Percentiles rank a stretch among this genome's conserved stretches.
phyloP scores from a whole-genome alignment of 2,329 filamentous ascomycete species.

The Venturia carpophila region DNA sequence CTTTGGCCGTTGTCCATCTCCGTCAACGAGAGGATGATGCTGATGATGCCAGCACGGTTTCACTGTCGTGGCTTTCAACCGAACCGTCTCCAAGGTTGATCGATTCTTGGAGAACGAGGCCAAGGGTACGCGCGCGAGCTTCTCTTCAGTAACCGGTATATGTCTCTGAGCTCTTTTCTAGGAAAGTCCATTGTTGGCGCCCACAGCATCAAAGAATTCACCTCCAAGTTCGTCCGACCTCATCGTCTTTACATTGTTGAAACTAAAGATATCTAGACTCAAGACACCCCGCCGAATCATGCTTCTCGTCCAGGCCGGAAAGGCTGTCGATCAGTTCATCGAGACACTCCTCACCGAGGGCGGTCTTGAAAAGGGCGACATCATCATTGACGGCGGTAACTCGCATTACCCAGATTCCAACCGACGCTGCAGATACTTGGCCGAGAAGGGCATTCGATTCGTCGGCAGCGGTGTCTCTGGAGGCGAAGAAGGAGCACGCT shows the following conservation, averaged over 20 bases:
- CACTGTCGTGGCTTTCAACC: slow-evolving; percentile 97
- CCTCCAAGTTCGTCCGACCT: slow-evolving; percentile 50
- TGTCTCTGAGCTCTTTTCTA: background rate
- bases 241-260: no score
- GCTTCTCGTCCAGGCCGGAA: slow-evolving; percentile 97
- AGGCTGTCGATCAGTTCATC: slow-evolving; percentile 98
- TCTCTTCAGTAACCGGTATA: background rate
- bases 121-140: slow-evolving; percentile 30
- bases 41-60: slow-evolving; percentile 49
- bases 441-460: slow-evolving; percentile 81
- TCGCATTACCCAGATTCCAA: slow-evolving; percentile 99
- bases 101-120: slow-evolving; percentile 38
- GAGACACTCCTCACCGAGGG: slow-evolving; percentile 70
- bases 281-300: slow-evolving; percentile 96
- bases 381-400: slow-evolving; percentile 99
- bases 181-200: slow-evolving; percentile 91
- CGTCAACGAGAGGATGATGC: no score
- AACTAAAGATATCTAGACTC: slow-evolving; percentile 42
- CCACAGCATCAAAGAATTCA: slow-evolving; percentile 88
- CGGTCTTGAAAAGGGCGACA: slow-evolving; percentile 76
- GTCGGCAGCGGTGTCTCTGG: slow-evolving; percentile 97
- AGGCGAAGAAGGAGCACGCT: slow-evolving; percentile 98
- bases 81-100: slow-evolving; percentile 64
- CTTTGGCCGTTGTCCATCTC: no score
- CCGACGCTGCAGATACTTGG: slow-evolving; percentile 87